These are phyloP conservation scores for Agapanthus africanus DNA, from an alignment of 106 monocot species.

Conservation along the genomic window DNA sequence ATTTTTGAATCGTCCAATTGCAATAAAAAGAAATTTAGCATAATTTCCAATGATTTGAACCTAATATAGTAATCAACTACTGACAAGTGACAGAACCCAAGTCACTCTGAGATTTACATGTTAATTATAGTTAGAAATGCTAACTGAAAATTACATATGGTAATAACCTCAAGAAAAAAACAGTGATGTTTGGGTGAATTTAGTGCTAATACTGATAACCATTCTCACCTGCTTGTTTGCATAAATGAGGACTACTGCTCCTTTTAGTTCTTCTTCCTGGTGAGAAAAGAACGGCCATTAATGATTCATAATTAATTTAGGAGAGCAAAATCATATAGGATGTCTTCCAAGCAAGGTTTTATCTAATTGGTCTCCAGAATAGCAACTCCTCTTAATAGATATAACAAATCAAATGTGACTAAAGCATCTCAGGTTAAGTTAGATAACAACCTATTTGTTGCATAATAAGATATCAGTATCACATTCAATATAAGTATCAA, in stretches of 20 bases:
- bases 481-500: background rate
- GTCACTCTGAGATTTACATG: background rate
- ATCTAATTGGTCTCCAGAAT: background rate
- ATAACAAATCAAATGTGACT: background rate
- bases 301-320: background rate
- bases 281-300: constrained; percentile 8
- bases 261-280: constrained; percentile 91
- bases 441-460: no score
- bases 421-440: background rate
- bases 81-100: background rate
- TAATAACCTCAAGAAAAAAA: background rate
- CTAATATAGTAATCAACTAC: background rate
- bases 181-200: background rate
- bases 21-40: background rate
- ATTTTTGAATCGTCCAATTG: background rate
- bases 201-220: background rate
- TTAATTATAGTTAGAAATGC: background rate
- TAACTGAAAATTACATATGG: background rate
- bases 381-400: background rate
- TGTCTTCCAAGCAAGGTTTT: background rate
- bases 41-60: background rate
- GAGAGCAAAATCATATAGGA: background rate
- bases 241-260: constrained; percentile 86
- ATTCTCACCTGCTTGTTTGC: constrained; percentile 87
- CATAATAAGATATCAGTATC: no score